These are phyloP conservation scores for Xylariaceae sp. DNA, from an alignment of 2,329 filamentous ascomycete species.

Conservation along the genomic window DNA sequence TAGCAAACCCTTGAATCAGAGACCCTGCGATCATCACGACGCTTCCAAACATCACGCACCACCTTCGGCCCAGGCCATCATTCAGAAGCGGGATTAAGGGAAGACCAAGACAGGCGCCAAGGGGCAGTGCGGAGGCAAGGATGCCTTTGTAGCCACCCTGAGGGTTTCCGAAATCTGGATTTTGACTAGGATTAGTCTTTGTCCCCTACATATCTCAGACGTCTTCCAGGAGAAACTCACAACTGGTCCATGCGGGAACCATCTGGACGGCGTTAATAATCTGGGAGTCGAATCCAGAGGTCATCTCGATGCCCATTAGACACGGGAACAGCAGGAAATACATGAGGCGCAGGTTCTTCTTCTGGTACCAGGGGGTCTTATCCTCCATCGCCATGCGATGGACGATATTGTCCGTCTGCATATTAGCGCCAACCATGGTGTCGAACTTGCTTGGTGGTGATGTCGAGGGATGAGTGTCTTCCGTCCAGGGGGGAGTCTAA, in stretches of 20 bases:
- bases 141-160: slow-evolving; percentile 45
- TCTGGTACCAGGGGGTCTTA: slow-evolving; percentile 55
- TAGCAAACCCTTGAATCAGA: slow-evolving; percentile 54
- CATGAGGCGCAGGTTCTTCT: slow-evolving; percentile 55
- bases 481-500: slow-evolving; percentile 2
- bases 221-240: slow-evolving; percentile 29
- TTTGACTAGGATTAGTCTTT: slow-evolving; percentile 2
- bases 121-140: slow-evolving; percentile 54
- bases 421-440: slow-evolving; percentile 32
- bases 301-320: slow-evolving; percentile 63
- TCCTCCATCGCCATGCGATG: slow-evolving; percentile 46
- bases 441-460: slow-evolving; percentile 9
- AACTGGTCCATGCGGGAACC: slow-evolving; percentile 40
- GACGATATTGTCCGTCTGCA: slow-evolving; percentile 38
- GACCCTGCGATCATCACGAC: slow-evolving; percentile 55
- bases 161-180: slow-evolving; percentile 36
- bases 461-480: background rate
- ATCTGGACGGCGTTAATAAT: slow-evolving; percentile 45
- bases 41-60: slow-evolving; percentile 56
- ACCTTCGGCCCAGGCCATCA: slow-evolving; percentile 51
- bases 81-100: slow-evolving; percentile 57
- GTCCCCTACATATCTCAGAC: background rate
- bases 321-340: slow-evolving; percentile 61
- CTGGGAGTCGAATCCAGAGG: slow-evolving; percentile 57
- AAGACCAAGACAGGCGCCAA: slow-evolving; percentile 54